These are phyloP conservation scores for Auxenochlorella pyrenoidosa DNA, from an alignment of 139 green algal genomes.

Conservation along the genomic window DNA sequence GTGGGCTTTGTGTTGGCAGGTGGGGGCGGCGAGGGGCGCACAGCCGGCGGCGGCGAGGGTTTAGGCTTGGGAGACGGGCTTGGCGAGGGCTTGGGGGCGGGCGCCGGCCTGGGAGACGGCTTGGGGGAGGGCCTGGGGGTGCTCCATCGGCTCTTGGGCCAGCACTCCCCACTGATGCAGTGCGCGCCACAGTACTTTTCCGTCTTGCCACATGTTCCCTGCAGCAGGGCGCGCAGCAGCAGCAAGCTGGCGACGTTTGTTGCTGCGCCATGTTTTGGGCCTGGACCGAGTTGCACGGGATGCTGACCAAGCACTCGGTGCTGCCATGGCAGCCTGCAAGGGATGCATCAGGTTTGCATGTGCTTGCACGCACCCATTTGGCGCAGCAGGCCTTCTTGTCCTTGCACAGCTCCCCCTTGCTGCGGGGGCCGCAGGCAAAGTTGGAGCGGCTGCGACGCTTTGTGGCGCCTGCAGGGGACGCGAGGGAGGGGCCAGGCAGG, in stretches of 20 bases:
- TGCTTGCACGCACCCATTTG: not conserved
- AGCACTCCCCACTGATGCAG: not conserved
- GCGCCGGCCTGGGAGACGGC: not conserved
- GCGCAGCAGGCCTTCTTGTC: conserved; percentile 18
- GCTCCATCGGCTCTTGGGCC: not conserved
- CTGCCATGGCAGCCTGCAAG: not conserved
- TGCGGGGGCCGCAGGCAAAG: conserved; percentile 12
- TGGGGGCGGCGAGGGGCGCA: not conserved
- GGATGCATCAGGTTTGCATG: not conserved
- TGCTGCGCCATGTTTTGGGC: not conserved
- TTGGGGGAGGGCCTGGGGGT: not conserved
- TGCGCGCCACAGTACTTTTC: conserved; percentile 3
- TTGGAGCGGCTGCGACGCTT: conserved; percentile 15
- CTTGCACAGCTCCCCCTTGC: conserved; percentile 26
- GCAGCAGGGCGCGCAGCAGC: not conserved
- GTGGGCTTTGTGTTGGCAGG: not conserved
- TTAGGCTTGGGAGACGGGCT: not conserved
- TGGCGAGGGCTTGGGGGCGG: not conserved
- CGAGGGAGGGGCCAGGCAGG: too few relatives aligned
- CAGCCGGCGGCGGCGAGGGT: not conserved
- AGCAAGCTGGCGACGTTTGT: too few relatives aligned
- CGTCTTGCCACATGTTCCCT: conserved; percentile 10
- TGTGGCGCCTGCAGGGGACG: not conserved
- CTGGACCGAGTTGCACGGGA: too few relatives aligned
- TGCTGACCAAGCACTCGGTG: not conserved